Evolutionary conservation across 1,284 basidiomycete species (phyloP), one percentile per base, ranked within the genome.

Genomic region (Cutaneotrichosporon arboriforme): DNA sequence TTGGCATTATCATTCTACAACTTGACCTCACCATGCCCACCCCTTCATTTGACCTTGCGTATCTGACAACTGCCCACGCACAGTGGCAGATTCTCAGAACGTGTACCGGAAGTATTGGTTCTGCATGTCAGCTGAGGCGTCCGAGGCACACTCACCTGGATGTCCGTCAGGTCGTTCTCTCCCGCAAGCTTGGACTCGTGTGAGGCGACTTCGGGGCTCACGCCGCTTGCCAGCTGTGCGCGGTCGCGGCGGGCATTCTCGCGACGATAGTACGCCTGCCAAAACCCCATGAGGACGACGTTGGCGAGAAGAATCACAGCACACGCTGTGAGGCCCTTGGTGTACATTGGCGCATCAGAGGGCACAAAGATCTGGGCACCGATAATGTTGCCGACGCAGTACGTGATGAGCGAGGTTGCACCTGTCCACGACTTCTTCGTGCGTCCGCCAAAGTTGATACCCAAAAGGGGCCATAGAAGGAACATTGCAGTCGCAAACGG

Each of bases 361-460:
- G 60, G 41, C 18, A 49, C 31, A 52, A 64, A 60, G 21, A 60
- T 58, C 33, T 61, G 60, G 21, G 58, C 54, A 26, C 64, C 64
- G 47, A 64, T 23, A 31, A 59, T 49, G 54, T 59, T 66, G 17
- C 64, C 64, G 13, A 42, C 56, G 33, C 60, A 65, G 57, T 64
- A 66, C 4, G 54, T 56, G 39, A 64, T 58, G 17, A 59, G 50
- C 9, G 34, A 51, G 0, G 45, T 52, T 10, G 53, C 59, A 17
- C 44, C 33, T 23, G 61, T 46, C 49, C 56, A 63, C 1, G 59
- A 43, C 54, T 67, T 67, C 55, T 67, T 67, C 45, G 63, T 67
- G 31, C 65, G 57, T 1, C 65, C 65, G 14, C 61, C 65, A 26
- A 57, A 51, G 47, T 68, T 68, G 52, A 61, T 43, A 15, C 61